Conservation (phyloP, 1,284 basidiomycete species). For the Chalciporus sp. region DNA sequence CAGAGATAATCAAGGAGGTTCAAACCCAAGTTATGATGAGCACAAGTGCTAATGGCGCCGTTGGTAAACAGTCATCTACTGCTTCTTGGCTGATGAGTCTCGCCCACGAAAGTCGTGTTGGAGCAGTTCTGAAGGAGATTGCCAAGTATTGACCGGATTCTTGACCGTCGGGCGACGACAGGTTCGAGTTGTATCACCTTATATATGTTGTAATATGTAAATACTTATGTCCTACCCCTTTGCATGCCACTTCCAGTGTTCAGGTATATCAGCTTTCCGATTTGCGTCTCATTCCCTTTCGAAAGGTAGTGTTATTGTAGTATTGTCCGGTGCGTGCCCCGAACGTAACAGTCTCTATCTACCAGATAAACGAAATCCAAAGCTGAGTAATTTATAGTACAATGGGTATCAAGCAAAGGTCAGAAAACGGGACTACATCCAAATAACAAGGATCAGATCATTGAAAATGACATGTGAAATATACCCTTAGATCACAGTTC, state of each 20-base stretch:
- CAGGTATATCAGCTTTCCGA: too few relatives aligned
- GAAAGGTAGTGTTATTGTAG: too few relatives aligned
- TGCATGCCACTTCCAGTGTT: neutral
- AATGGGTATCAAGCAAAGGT: neutral
- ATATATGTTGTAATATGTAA: neutral
- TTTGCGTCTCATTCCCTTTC: too few relatives aligned
- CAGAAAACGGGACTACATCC: neutral
- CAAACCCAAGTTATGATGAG: slow-evolving; percentile 9
- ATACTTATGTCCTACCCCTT: neutral
- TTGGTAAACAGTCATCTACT: slow-evolving; percentile 20
- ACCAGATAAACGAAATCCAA: neutral
- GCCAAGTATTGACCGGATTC: neutral
- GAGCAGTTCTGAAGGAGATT: slow-evolving; percentile 25
- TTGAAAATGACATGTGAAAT: neutral
- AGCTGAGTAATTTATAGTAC: neutral
- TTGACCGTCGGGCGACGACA: neutral
- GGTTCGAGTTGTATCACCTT: neutral
- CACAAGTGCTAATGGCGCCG: slow-evolving; percentile 9
- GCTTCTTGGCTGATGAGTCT: slow-evolving; percentile 28
- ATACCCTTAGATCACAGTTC: slow-evolving; percentile 16
- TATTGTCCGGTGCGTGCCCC: neutral
- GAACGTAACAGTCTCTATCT: neutral
- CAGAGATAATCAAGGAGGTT: slow-evolving; percentile 27
- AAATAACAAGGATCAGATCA: neutral
- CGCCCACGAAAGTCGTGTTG: slow-evolving; percentile 27